Evolutionary conservation across 2,329 filamentous ascomycete species (phyloP).

Genomic region (Magnaporthales sp.): DNA sequence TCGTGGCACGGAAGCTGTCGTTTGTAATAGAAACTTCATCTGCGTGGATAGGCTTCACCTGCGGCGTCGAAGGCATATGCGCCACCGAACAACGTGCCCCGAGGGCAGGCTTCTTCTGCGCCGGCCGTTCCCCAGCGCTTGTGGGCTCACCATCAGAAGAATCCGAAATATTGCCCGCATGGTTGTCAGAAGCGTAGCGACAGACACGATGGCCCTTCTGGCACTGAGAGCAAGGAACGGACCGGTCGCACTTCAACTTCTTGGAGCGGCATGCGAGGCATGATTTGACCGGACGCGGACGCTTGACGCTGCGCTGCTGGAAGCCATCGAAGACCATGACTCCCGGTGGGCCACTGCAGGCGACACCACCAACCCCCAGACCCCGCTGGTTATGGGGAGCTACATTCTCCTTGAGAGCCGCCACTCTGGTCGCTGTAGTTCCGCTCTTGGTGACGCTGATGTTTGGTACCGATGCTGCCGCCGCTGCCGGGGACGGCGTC

Average conservation of each 20-base stretch:
- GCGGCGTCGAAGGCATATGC: background rate
- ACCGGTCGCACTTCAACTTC: slow-evolving; percentile 47
- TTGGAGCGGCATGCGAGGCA: slow-evolving; percentile 49
- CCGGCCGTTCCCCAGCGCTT: slow-evolving; percentile 14
- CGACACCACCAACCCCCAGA: background rate
- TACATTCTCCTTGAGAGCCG: background rate
- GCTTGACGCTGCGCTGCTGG: slow-evolving; percentile 34
- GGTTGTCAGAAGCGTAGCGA: slow-evolving; percentile 39
- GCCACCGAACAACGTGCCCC: slow-evolving; percentile 3
- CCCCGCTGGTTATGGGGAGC: background rate
- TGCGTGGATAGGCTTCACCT: background rate
- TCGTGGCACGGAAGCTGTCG: background rate
- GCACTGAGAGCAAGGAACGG: slow-evolving; percentile 48
- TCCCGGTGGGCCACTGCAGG: background rate
- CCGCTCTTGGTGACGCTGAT: background rate
- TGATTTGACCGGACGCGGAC: slow-evolving; percentile 45
- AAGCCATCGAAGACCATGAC: slow-evolving; percentile 12
- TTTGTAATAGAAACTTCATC: slow-evolving; percentile 2
- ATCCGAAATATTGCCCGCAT: slow-evolving; percentile 34
- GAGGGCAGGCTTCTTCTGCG: slow-evolving; percentile 6
- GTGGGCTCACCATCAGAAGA: slow-evolving; percentile 15
- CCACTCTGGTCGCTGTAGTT: background rate
- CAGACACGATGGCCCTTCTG: slow-evolving; percentile 46
- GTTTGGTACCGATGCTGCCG: background rate
- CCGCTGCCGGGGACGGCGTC: background rate